phyloP scores from a whole-genome alignment of 129 eudicot genomes.

The Flaveria linearis region DNA sequence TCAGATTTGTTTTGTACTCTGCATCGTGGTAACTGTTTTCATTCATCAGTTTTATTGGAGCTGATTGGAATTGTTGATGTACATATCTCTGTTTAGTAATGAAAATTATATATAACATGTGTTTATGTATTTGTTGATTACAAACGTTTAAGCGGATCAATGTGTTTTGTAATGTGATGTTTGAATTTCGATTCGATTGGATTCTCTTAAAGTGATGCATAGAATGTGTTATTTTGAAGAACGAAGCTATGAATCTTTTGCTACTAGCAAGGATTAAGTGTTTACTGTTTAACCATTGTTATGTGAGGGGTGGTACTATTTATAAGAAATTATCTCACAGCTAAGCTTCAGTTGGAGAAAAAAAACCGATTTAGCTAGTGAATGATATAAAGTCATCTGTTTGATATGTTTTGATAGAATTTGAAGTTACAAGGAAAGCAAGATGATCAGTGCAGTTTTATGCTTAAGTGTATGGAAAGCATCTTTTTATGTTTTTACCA shows the following conservation, averaged over 20 bases:
- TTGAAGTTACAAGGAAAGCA: too few relatives aligned
- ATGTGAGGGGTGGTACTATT: not conserved
- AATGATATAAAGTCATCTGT: too few relatives aligned
- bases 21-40: not conserved
- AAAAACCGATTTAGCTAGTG: too few relatives aligned
- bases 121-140: not conserved
- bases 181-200: not conserved
- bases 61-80: slow-evolving; percentile 20
- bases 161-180: slow-evolving; percentile 8
- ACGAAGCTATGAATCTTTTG: not conserved
- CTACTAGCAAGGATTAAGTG: not conserved
- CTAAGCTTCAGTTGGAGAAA: not conserved
- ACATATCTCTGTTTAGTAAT: not conserved
- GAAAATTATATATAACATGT: not conserved
- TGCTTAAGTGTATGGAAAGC: too few relatives aligned
- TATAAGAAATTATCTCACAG: not conserved
- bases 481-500: too few relatives aligned
- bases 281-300: not conserved
- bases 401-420: too few relatives aligned
- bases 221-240: slow-evolving; percentile 7
- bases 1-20: not conserved
- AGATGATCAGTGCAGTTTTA: too few relatives aligned
- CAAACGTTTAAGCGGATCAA: slow-evolving; percentile 17
- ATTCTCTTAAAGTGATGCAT: not conserved
- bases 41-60: not conserved